phyloP scores from a whole-genome alignment of 495 filamentous ascomycete species.

The Recurvomyces mirabilis region DNA sequence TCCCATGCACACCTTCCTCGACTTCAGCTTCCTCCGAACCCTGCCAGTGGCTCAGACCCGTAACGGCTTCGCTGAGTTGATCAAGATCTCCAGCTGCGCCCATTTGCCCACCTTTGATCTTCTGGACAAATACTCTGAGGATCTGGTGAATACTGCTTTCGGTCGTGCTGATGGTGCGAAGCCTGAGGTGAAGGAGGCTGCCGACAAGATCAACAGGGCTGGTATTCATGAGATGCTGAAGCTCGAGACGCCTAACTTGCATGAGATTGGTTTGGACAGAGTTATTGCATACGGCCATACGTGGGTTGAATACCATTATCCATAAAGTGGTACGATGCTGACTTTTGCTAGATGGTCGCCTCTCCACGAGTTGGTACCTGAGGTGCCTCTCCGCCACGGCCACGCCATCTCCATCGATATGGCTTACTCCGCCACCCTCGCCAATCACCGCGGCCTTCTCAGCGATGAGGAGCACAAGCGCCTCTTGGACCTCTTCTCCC shows the following conservation, averaged over 20 bases:
- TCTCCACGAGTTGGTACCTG: constrained; percentile 49
- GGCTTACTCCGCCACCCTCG: constrained; percentile 54
- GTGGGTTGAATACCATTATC: constrained; percentile 25
- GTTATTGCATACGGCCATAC: constrained; percentile 61
- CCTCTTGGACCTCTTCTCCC: constrained; percentile 48
- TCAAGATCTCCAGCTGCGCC: constrained; percentile 57
- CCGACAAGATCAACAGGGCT: constrained; percentile 48
- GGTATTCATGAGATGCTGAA: constrained; percentile 54
- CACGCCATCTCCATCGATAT: constrained; percentile 58
- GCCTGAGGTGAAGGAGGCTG: constrained; percentile 39
- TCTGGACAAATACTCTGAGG: constrained; percentile 49
- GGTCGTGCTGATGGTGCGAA: constrained; percentile 41
- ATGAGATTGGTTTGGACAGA: constrained; percentile 51
- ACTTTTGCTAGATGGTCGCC: constrained; percentile 43
- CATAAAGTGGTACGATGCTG: neutral
- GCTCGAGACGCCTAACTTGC: constrained; percentile 52
- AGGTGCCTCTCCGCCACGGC: constrained; percentile 50
- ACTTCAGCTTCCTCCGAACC: constrained; percentile 52
- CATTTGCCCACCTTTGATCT: constrained; percentile 48
- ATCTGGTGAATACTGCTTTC: constrained; percentile 45
- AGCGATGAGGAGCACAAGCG: constrained; percentile 40
- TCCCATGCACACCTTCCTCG: constrained; percentile 53
- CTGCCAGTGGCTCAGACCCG: constrained; percentile 49
- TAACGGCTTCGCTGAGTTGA: constrained; percentile 55
- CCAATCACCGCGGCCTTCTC: constrained; percentile 41